phyloP scores from a whole-genome alignment of 805 yeast species.

The Saturnispora sekii region DNA sequence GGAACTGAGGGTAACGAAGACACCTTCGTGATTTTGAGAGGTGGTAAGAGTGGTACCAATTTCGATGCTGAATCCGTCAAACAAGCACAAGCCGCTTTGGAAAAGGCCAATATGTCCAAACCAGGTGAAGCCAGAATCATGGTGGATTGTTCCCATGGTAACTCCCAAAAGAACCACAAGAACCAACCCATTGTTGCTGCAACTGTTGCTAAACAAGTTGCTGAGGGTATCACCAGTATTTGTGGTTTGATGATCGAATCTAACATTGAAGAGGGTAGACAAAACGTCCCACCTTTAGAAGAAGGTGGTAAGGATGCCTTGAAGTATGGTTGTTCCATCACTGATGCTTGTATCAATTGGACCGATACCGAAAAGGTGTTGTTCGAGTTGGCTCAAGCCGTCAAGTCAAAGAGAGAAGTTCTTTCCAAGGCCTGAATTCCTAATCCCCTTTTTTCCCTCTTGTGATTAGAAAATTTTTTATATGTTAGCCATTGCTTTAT shows the following conservation, averaged over 20 bases:
- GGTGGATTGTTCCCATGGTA: conserved; percentile 98
- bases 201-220: conserved; percentile 67
- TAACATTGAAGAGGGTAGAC: conserved; percentile 86
- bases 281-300: conserved; percentile 59
- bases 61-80: conserved; percentile 68
- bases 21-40: conserved; percentile 86
- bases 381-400: conserved; percentile 65
- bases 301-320: conserved; percentile 64
- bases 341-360: conserved; percentile 97
- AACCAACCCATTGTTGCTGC: conserved; percentile 89
- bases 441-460: background rate
- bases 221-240: conserved; percentile 61
- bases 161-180: conserved; percentile 80
- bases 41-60: conserved; percentile 91
- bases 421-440: background rate
- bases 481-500: background rate
- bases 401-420: conserved; percentile 56
- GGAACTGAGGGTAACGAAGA: conserved; percentile 91
- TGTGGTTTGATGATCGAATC: conserved; percentile 98
- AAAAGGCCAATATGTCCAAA: conserved; percentile 30
- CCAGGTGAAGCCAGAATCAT: conserved; percentile 57
- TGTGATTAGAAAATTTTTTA: background rate
- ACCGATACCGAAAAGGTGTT: conserved; percentile 71
- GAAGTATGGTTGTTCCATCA: conserved; percentile 88
- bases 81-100: conserved; percentile 52